Evolutionary conservation across 192 early-diverging fungal species (phyloP), one percentile per base, ranked within the genome.

Genomic region (Backusella luteola): DNA sequence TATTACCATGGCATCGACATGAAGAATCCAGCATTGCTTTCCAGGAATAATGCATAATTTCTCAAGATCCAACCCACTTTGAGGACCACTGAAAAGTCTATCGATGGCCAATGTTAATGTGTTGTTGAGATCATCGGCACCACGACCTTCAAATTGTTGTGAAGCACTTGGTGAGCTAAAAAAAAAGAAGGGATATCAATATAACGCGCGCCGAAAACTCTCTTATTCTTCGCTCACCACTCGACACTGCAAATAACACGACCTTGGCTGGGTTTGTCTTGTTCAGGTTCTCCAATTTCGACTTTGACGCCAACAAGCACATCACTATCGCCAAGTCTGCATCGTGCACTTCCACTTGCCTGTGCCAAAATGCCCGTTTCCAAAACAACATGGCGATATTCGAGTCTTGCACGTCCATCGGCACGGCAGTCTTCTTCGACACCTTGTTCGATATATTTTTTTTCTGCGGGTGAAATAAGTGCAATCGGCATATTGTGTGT

Each of bases 251-350:
- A 96, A 14, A 93, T 80, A 34, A 99, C 87, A 49, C 90, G 82
- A 21, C 94, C 93, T 52, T 76, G 73, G 66, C 90, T 86, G 53
- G 83, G 90, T 29, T 86, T 87, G 73, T 90, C 91, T 53, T 84
- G 87, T 14, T 88, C 84, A 72, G 87, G 89, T 49, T 87, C 85
- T 17, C 92, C 94, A 69, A 98, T 91, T 75, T 97, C 95, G 12
- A 94, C 95, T 80, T 98, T 99, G 76, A 99, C 89, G 19, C 98
- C 97, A 29, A 98, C 96, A 11, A 99, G 86, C 1, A 98, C 91
- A 70, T 97, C 95, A 0, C 96, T 96, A 38, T 90, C 89, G 4
- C 90, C 92, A 49, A 95, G 80, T 29, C 93, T 89, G 49, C 93
- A 90, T 21, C 96, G 94, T 63, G 93, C 93, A 81, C 92, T 93